These are phyloP conservation scores for Sonneratia alba DNA, from an alignment of 345 rosid genomes.

Conservation along the genomic window DNA sequence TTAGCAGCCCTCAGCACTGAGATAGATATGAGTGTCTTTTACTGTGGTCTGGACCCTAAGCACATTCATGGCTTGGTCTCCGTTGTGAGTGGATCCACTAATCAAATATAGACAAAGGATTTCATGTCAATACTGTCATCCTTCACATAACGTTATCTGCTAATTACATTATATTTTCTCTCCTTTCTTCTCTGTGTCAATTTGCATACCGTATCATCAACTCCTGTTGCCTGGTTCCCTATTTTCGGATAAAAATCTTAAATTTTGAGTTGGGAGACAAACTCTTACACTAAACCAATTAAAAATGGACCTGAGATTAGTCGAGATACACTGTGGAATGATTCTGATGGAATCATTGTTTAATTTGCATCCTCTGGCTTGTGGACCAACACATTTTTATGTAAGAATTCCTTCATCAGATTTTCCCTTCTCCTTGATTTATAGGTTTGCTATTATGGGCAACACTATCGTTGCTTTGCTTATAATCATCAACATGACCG, in stretches of 20 bases:
- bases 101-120: background rate
- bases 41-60: constrained; percentile 69
- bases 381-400: no score
- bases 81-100: constrained; percentile 39
- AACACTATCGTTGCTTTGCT: constrained; percentile 94
- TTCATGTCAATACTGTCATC: background rate
- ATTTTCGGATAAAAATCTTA: no score
- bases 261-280: no score
- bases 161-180: no score
- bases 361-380: no score
- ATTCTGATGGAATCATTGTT: no score
- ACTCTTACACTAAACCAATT: no score
- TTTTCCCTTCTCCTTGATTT: background rate
- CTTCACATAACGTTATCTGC: background rate
- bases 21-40: constrained; percentile 74
- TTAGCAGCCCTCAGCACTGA: constrained; percentile 63
- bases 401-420: background rate
- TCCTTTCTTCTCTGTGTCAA: no score
- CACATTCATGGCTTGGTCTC: constrained; percentile 62
- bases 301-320: no score
- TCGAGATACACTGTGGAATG: no score
- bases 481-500: constrained; percentile 52
- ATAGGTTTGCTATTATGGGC: constrained; percentile 97
- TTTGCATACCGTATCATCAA: no score
- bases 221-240: no score